Evolutionary conservation across 352 stramenopile genomes (phyloP), one percentile per base, ranked within the genome.

Genomic region (Globisporangium uncinulatum): DNA sequence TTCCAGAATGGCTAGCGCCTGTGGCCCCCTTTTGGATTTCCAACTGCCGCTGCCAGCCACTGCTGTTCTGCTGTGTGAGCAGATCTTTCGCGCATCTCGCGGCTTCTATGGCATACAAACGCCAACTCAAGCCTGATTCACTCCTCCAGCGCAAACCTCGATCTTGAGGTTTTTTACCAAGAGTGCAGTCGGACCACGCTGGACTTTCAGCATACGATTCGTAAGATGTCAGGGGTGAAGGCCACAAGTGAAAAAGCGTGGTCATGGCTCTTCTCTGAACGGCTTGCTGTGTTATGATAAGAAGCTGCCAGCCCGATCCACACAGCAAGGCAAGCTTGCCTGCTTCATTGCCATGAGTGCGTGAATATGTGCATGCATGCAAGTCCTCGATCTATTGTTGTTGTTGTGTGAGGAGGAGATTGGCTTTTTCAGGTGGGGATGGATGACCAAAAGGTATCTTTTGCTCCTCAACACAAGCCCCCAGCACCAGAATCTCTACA

Each of bases 1-100:
- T 86, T 74, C 67, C 66, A 72, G 76, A 90, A 84, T 89, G 67
- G 44, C 87, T 43, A 39, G 44, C 42, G 42, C 44, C 32, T 29
- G n/a, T 19, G n/a, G 24, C 15, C 42, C 14, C 15, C 13, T 19
- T 19, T 50, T 48, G 20, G 24, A 29, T 20, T 14, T 37, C 54
- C 58, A 67, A 65, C 62, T 65, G 57, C 57, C 50, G 51, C 55
- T 59, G 36, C 58, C 59, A 65, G 34, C 34, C 34, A 39, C 34
- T 39, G 34, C 34, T 39, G 34, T 39, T 9, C 34, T 39, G 34
- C 34, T 39, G 34, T 39, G 24, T 13, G 34, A 13, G 34, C 59
- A 61, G 59, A 65, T 61, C 59, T 56, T 63, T 55, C 4, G 6
- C 15, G 17, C 14, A 4, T 21, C 57, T 52, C 47, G 43, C 7